These are phyloP conservation scores for Heliosperma pusillum DNA, from an alignment of 148 eudicot species.

Conservation along the genomic window DNA sequence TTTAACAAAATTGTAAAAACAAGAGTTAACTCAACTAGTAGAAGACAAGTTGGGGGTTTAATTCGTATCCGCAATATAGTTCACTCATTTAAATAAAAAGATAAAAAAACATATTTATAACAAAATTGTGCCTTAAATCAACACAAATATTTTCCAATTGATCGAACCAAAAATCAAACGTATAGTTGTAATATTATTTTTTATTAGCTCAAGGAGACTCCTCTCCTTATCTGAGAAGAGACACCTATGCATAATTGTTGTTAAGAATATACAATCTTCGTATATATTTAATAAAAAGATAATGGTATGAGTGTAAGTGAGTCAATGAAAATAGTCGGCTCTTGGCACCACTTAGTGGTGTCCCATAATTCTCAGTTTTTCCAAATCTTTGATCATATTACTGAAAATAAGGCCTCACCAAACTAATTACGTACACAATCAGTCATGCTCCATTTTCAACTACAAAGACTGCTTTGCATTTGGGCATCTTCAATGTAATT, in stretches of 20 bases:
- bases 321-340: conserved; percentile 1
- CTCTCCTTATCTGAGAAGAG: neutral
- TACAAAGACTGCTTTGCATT: neutral
- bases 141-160: too few species aligned
- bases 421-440: conserved; percentile 17
- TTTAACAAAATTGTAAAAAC: too few species aligned
- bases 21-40: too few species aligned
- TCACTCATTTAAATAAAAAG: too few species aligned
- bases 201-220: neutral
- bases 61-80: too few species aligned
- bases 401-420: conserved; percentile 8
- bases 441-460: conserved; percentile 9
- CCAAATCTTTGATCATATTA: neutral
- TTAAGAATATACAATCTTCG: neutral
- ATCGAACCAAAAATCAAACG: too few species aligned
- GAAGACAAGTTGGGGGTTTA: too few species aligned
- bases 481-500: neutral
- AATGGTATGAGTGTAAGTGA: neutral
- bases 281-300: conserved; percentile 3
- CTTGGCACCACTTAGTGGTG: neutral
- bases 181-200: too few species aligned
- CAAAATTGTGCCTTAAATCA: too few species aligned
- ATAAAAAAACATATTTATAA: too few species aligned
- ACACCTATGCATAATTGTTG: neutral
- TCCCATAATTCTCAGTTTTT: neutral